A percentile compares a stretch with the other conserved stretches of the same genome.
These are phyloP conservation scores for Fusarium avenaceum DNA, from an alignment of 2,329 filamentous ascomycete species.

Conservation along the genomic window DNA sequence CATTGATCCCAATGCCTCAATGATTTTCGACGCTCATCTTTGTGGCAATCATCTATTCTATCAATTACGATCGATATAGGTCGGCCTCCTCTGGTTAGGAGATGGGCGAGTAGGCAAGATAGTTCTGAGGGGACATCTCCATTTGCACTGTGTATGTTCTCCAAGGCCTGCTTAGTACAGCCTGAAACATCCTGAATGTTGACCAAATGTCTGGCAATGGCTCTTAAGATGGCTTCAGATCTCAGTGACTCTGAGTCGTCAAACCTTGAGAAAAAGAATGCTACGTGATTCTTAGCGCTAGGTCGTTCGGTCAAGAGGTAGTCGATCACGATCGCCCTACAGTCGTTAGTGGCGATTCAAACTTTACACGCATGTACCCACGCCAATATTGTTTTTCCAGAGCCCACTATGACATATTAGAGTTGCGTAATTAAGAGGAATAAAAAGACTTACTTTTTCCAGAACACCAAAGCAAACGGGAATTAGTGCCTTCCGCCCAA, in stretches of 20 bases:
- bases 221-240: background rate
- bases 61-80: accelerated
- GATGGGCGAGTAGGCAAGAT: accelerated
- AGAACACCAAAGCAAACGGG: slow-evolving; percentile 48
- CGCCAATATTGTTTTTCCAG: slow-evolving; percentile 46
- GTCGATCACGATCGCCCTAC: background rate
- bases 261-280: background rate
- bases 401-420: slow-evolving; percentile 38
- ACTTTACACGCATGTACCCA: accelerated
- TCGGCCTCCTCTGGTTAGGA: accelerated
- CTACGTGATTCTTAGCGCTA: accelerated
- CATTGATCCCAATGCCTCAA: accelerated
- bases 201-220: background rate
- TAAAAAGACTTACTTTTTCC: slow-evolving; percentile 49
- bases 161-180: accelerated
- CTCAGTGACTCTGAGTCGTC: background rate
- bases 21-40: accelerated
- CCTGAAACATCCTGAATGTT: background rate
- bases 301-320: background rate
- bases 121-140: accelerated
- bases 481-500: slow-evolving; percentile 35
- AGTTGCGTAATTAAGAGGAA: accelerated
- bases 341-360: accelerated
- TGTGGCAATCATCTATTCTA: background rate
- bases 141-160: accelerated